Evolutionary conservation across 495 filamentous ascomycete genomes (phyloP).

Genomic region (Sordaria brevicollis): DNA sequence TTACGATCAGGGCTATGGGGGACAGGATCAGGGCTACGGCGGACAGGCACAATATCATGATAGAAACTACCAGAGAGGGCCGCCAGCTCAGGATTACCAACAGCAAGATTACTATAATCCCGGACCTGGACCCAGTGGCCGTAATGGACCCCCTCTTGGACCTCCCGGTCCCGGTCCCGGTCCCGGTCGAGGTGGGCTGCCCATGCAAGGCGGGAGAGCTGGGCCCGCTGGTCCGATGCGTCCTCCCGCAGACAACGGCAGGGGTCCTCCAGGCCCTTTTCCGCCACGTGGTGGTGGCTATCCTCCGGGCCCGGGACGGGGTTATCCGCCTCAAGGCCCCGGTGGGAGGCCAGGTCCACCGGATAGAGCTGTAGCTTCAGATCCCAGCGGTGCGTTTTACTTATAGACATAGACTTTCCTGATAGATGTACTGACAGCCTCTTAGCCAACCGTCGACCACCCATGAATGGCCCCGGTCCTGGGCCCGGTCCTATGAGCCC

Average conservation of each 20-base stretch:
- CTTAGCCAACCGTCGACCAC: conserved; percentile 23
- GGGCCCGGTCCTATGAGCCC: conserved; percentile 21
- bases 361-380: conserved; percentile 20
- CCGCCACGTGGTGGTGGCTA: conserved; percentile 22
- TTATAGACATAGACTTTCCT: no score
- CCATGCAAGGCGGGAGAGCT: conserved; percentile 32
- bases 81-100: conserved; percentile 40
- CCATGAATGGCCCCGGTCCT: conserved; percentile 12
- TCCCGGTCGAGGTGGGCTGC: conserved; percentile 27
- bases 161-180: conserved; percentile 1
- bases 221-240: conserved; percentile 32
- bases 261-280: conserved; percentile 25
- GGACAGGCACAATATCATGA: conserved; percentile 38
- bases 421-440: conserved; percentile 1
- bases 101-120: conserved; percentile 43
- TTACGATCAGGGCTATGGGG: conserved; percentile 29
- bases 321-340: conserved; percentile 29
- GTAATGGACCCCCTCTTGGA: conserved; percentile 11
- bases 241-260: conserved; percentile 16
- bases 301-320: conserved; percentile 24
- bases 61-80: conserved; percentile 37
- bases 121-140: conserved; percentile 27
- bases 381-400: conserved; percentile 25
- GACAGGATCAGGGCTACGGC: conserved; percentile 9
- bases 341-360: conserved; percentile 28